Evolutionary conservation across 106 monocot genomes (phyloP), one percentile per base, ranked within the genome.

Genomic region (Ottelia alismoides): DNA sequence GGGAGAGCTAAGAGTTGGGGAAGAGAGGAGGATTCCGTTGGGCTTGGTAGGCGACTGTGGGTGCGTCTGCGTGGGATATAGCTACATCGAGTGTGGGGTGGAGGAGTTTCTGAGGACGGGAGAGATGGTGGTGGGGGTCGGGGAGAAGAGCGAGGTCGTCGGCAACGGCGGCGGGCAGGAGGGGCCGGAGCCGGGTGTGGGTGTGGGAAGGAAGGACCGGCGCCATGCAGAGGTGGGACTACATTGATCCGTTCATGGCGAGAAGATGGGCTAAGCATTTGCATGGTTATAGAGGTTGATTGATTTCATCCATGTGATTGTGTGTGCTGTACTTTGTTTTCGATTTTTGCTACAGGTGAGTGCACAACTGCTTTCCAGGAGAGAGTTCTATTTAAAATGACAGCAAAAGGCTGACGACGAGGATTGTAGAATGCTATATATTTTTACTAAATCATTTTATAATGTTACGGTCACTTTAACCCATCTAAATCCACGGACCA

Each of bases 211-310:
- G 57, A 47, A 71, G 92, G 55, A 74, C 58, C 20, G 79, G 86
- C 58, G 73, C 66, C 7, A 76, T 63, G 0, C 80, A 84, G 23
- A 64, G 73, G 27, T 74, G 93, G 88, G 93, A 88, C 43, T 88
- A 73, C 53, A 57, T 84, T n/a, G 93, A 94, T 49, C 93, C 93
- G 0, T 88, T 94, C 78, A 80, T 94, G 80, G 88, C 87, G 1
- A 69, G 93, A 27, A 58, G 93, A 64, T 94, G 93, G 93, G 93
- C 93, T 2, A 94, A 94, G 55, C 93, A 94, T 72, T 66, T 94
- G 65, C 83, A 94, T 57, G 84, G 80, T 1, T 80, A 72, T 46
- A 76, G 72, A 56, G 45, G 54, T 21, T 79, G n/a, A n/a, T n/a
- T n/a, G n/a, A n/a, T n/a, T n/a, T n/a, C n/a, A n/a, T n/a, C n/a